Evolutionary conservation across 2,329 filamentous ascomycete species (phyloP).

Genomic region (Xylariaceae sp.): DNA sequence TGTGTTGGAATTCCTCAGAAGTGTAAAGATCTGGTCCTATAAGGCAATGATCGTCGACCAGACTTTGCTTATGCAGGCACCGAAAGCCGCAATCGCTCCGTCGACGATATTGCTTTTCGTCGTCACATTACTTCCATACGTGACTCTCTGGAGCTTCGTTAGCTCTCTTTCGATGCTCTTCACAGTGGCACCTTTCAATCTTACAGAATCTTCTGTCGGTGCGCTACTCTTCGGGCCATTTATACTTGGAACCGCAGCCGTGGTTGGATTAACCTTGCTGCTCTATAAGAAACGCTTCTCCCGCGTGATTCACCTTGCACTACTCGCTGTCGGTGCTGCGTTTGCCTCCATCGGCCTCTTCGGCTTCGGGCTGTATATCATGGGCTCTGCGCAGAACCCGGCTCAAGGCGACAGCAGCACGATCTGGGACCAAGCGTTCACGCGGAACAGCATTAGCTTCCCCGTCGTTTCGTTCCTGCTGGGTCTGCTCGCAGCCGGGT

Average conservation of each 20-base stretch:
- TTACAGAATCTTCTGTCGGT: slow-evolving; percentile 49
- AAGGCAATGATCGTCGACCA: slow-evolving; percentile 37
- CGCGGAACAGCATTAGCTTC: slow-evolving; percentile 39
- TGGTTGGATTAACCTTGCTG: slow-evolving; percentile 43
- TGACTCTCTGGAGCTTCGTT: slow-evolving; percentile 54
- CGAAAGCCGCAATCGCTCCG: slow-evolving; percentile 56
- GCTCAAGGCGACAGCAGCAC: slow-evolving; percentile 34
- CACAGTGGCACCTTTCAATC: slow-evolving; percentile 49
- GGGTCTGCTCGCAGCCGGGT: slow-evolving; percentile 53
- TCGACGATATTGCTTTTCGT: slow-evolving; percentile 54
- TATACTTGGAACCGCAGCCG: slow-evolving; percentile 45
- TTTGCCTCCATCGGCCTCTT: slow-evolving; percentile 51
- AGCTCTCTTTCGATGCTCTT: slow-evolving; percentile 56
- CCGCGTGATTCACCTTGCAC: slow-evolving; percentile 40
- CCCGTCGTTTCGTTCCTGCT: slow-evolving; percentile 53
- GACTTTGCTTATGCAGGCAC: slow-evolving; percentile 49
- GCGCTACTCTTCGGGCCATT: slow-evolving; percentile 53
- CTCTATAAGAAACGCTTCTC: slow-evolving; percentile 43
- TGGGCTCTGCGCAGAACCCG: slow-evolving; percentile 28
- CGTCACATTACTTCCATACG: slow-evolving; percentile 52
- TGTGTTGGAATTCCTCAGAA: slow-evolving; percentile 45
- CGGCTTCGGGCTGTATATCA: slow-evolving; percentile 52
- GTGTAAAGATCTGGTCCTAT: slow-evolving; percentile 49
- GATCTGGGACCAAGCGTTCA: slow-evolving; percentile 25
- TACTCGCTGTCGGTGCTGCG: slow-evolving; percentile 45